A percentile compares a stretch with the other conserved stretches of the same genome.
Conservation (phyloP, 78 protist genomes). For the Guillardia theta region DNA sequence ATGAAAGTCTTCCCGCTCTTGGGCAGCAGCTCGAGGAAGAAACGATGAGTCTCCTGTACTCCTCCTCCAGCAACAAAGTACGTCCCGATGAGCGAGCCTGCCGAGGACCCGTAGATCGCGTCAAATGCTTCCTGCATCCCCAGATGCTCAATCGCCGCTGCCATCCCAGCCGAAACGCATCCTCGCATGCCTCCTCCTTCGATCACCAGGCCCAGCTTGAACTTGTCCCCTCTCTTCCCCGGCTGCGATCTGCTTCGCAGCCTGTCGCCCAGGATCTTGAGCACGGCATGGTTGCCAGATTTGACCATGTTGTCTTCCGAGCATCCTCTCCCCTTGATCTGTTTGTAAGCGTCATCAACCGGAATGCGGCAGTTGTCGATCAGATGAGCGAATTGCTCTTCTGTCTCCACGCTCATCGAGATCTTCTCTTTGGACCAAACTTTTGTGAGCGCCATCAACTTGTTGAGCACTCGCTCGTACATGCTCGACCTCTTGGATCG, state of each 20-base stretch:
- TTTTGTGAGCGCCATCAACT: too few species aligned
- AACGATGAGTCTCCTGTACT: not conserved
- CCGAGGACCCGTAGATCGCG: not conserved
- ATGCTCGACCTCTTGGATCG: too few species aligned
- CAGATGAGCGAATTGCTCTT: not conserved
- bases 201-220: not conserved
- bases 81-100: not conserved
- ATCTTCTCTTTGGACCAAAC: too few species aligned
- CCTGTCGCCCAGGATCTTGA: not conserved
- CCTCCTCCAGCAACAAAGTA: not conserved
- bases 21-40: not conserved
- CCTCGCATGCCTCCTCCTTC: not conserved
- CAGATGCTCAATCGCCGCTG: not conserved
- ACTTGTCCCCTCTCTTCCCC: not conserved
- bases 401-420: too few species aligned
- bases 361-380: not conserved
- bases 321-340: not conserved
- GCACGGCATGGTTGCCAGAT: not conserved
- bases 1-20: not conserved
- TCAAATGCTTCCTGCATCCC: not conserved
- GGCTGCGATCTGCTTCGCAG: not conserved
- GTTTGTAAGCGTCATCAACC: not conserved
- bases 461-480: too few species aligned
- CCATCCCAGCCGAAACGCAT: not conserved
- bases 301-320: not conserved